phyloP scores from a whole-genome alignment of 257 asterid species.

The Leptodermis oblonga region DNA sequence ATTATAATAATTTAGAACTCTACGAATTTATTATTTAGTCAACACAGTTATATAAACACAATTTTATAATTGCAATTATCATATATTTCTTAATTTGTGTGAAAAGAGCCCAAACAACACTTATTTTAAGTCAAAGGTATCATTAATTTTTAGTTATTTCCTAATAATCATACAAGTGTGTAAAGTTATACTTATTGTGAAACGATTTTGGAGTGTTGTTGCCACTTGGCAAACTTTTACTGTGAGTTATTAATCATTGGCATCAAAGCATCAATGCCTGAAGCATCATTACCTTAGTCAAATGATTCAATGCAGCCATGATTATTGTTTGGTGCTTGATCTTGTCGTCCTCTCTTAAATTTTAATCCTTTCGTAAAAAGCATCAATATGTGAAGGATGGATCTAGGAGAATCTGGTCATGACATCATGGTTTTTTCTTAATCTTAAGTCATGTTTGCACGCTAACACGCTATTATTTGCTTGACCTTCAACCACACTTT shows the following conservation, averaged over 20 bases:
- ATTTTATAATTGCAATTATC: too few species aligned
- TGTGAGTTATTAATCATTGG: not conserved
- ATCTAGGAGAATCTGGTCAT: not conserved
- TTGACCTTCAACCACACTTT: conserved; percentile 9
- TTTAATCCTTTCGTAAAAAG: not conserved
- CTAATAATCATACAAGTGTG: too few species aligned
- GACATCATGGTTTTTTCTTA: not conserved
- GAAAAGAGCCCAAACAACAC: too few species aligned
- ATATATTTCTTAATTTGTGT: too few species aligned
- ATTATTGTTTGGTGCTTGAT: not conserved
- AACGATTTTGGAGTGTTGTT: not conserved
- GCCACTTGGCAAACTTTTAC: not conserved
- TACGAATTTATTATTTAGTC: too few species aligned
- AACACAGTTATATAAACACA: too few species aligned
- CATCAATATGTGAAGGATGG: not conserved
- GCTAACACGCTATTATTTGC: conserved; percentile 11
- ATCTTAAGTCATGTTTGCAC: not conserved
- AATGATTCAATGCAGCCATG: not conserved
- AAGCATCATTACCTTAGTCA: not conserved
- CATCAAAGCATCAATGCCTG: not conserved
- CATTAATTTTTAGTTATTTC: too few species aligned
- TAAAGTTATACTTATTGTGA: too few species aligned
- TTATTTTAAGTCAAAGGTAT: too few species aligned
- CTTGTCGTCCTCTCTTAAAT: not conserved
- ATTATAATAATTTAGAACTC: too few species aligned